A percentile compares a stretch with the other conserved stretches of the same genome.
Evolutionary conservation across 116 monocot genomes (phyloP).

Genomic region (Papilionanthe hybrid): DNA sequence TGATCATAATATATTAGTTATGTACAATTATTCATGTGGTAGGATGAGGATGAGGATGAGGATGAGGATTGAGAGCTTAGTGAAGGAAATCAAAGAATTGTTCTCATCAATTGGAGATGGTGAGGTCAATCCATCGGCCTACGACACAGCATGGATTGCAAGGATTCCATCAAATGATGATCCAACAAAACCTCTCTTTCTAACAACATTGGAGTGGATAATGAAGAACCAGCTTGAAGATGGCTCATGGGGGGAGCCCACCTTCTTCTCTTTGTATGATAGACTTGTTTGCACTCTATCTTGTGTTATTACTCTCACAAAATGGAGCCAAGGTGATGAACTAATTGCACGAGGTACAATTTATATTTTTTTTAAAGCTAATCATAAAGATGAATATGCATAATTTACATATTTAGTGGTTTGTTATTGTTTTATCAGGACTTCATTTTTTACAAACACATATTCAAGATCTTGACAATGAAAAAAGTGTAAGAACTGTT

Average conservation of each 20-base stretch:
- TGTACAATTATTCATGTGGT: background rate
- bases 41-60: background rate
- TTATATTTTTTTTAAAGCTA: too few species aligned
- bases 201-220: conserved; percentile 20
- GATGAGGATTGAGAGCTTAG: background rate
- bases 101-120: conserved; percentile 10
- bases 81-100: too few species aligned
- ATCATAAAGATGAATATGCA: too few species aligned
- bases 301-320: conserved; percentile 20
- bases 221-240: conserved; percentile 5
- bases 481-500: background rate
- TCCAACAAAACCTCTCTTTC: conserved; percentile 15
- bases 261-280: conserved; percentile 18
- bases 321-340: conserved; percentile 11
- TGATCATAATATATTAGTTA: too few species aligned
- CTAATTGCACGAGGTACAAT: conserved; percentile 14
- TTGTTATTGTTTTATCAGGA: too few species aligned
- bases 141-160: conserved; percentile 43
- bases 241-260: conserved; percentile 23
- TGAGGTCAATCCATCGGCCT: conserved; percentile 22
- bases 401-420: background rate
- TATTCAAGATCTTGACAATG: conserved; percentile 9
- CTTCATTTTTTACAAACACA: too few species aligned
- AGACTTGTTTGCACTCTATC: conserved; percentile 18
- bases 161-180: conserved; percentile 12